Evolutionary conservation across 2,329 filamentous ascomycete species (phyloP).

Genomic region (Nemania serpens): DNA sequence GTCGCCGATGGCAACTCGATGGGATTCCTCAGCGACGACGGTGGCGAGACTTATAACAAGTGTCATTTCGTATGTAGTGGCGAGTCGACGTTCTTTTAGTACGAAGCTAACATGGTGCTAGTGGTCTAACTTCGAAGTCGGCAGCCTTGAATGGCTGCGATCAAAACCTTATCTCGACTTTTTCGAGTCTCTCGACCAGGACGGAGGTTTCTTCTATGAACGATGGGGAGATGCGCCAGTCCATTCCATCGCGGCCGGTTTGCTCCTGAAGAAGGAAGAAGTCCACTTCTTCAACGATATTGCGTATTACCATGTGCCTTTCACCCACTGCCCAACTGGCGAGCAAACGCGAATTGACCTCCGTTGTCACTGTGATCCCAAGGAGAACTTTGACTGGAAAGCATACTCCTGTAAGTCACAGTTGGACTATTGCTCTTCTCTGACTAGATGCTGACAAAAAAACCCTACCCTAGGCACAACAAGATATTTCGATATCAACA

Average conservation of each 20-base stretch:
- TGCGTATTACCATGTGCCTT: conserved; percentile 96
- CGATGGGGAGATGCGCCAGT: conserved; percentile 97
- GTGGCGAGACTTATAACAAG: conserved; percentile 90
- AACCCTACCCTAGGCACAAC: conserved; percentile 67
- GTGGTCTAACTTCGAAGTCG: conserved; percentile 99
- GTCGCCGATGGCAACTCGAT: conserved; percentile 83
- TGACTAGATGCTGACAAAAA: conserved; percentile 3
- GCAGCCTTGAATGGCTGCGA: conserved; percentile 90
- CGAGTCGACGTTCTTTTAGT: background rate
- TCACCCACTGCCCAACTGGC: conserved; percentile 94
- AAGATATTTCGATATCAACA: conserved; percentile 83
- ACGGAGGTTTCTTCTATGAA: conserved; percentile 98
- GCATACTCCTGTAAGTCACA: conserved; percentile 83
- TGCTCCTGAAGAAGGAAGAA: conserved; percentile 89
- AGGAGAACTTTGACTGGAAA: conserved; percentile 99
- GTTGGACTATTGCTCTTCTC: background rate
- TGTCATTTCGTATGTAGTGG: conserved; percentile 83
- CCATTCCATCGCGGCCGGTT: conserved; percentile 90
- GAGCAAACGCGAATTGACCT: conserved; percentile 83
- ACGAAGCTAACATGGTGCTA: conserved; percentile 46
- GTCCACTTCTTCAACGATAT: conserved; percentile 99
- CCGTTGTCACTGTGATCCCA: conserved; percentile 92
- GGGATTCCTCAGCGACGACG: conserved; percentile 89
- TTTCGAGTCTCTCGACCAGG: conserved; percentile 84
- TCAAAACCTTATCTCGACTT: conserved; percentile 88